A percentile compares a stretch with the other conserved stretches of the same genome.
Evolutionary conservation across 2,329 filamentous ascomycete species (phyloP).

Genomic region (Botrytis galanthina): DNA sequence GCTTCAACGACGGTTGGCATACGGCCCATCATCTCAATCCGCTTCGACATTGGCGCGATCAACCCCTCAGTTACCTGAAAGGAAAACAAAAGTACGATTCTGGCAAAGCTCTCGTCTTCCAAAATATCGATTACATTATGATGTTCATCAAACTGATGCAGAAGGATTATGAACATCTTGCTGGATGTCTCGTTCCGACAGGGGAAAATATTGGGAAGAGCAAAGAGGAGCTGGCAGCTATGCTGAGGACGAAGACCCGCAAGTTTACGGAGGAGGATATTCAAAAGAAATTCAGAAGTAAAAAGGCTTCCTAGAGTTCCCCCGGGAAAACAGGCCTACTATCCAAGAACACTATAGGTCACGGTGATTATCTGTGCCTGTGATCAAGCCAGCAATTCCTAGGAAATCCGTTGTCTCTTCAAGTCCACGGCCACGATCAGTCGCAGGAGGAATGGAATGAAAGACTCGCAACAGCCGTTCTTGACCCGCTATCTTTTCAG

Average conservation of each 20-base stretch:
- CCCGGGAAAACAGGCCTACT: background rate
- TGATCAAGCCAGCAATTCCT: background rate
- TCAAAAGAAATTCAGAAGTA: slow-evolving; percentile 46
- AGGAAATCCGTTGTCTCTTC: background rate
- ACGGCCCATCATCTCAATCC: slow-evolving; percentile 80
- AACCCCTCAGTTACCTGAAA: slow-evolving; percentile 69
- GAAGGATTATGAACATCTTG: slow-evolving; percentile 70
- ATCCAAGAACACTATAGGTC: background rate
- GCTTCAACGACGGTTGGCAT: slow-evolving; percentile 81
- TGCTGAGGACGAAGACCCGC: slow-evolving; percentile 64
- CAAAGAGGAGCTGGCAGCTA: slow-evolving; percentile 58
- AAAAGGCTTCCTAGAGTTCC: slow-evolving; percentile 1
- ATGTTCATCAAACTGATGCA: slow-evolving; percentile 65
- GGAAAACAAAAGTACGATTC: slow-evolving; percentile 64
- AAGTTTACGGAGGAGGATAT: slow-evolving; percentile 66
- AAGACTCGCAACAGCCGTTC: background rate
- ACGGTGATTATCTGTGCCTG: background rate
- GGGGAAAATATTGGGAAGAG: slow-evolving; percentile 67
- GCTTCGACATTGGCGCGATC: slow-evolving; percentile 76
- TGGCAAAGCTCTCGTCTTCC: slow-evolving; percentile 72
- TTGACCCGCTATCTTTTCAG: background rate
- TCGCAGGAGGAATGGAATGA: background rate
- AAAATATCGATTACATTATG: slow-evolving; percentile 78
- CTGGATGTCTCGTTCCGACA: slow-evolving; percentile 70
- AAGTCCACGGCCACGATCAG: background rate